Evolutionary conservation across 2,329 filamentous ascomycete species (phyloP).

Genomic region (Furcasterigmium sp.): DNA sequence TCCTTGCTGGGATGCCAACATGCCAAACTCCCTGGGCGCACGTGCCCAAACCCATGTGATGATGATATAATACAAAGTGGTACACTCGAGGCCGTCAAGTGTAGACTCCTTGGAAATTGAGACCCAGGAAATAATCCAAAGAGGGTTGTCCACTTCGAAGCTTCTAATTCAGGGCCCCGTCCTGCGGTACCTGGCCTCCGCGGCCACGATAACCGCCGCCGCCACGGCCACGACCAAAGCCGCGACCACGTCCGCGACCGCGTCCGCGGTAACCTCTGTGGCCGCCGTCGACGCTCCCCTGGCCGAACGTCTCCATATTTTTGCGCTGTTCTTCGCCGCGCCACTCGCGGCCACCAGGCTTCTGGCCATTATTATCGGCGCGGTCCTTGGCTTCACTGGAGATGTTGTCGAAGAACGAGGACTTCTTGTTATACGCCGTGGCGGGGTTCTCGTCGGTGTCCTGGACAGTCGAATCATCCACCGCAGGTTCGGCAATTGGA

Average conservation of each 20-base stretch:
- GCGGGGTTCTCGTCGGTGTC: slow-evolving; percentile 11
- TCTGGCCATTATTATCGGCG: slow-evolving; percentile 62
- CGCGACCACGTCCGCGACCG: slow-evolving; percentile 64
- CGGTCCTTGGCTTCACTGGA: slow-evolving; percentile 90
- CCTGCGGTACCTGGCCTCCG: slow-evolving; percentile 14
- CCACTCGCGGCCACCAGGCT: slow-evolving; percentile 79
- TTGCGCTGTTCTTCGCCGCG: slow-evolving; percentile 88
- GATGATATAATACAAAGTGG: background rate
- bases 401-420: slow-evolving; percentile 97
- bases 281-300: slow-evolving; percentile 84
- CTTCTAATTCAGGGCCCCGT: slow-evolving; percentile 7
- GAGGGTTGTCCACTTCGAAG: too few species aligned
- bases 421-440: slow-evolving; percentile 77
- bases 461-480: slow-evolving; percentile 27
- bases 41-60: background rate
- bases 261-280: slow-evolving; percentile 74
- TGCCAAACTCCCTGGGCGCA: too few species aligned
- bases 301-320: slow-evolving; percentile 97
- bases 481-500: slow-evolving; percentile 47
- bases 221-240: slow-evolving; percentile 40
- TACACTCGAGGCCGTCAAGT: background rate
- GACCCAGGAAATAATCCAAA: too few species aligned
- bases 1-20: background rate
- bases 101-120: background rate
- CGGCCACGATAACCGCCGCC: slow-evolving; percentile 27